A percentile compares a stretch with the other conserved stretches of the same genome.
phyloP scores from a whole-genome alignment of 2,329 filamentous ascomycete genomes.

The Achaetomium macrosporum region DNA sequence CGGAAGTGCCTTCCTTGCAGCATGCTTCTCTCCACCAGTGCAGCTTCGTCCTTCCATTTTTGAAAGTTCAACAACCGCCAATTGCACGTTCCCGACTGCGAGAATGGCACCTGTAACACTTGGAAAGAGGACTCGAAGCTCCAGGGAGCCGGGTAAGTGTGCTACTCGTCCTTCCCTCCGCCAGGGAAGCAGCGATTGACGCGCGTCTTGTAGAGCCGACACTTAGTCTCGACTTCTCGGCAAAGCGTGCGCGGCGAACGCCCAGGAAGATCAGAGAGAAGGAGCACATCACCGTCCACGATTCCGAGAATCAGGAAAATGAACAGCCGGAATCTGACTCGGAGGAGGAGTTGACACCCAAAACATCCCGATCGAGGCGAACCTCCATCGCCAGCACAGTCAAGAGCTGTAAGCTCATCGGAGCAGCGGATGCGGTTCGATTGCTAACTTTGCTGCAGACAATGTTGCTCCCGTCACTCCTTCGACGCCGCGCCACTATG shows the following conservation, averaged over 20 bases:
- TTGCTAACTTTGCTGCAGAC: background rate
- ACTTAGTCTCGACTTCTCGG: conserved; percentile 28
- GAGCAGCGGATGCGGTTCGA: background rate
- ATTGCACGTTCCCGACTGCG: conserved; percentile 7
- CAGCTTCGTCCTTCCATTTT: conserved; percentile 14
- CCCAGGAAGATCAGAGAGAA: conserved; percentile 48
- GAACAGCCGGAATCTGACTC: conserved; percentile 30
- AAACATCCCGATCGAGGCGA: conserved; percentile 15
- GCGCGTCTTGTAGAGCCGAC: conserved; percentile 17
- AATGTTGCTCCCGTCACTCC: conserved; percentile 55
- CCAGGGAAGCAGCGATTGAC: conserved; percentile 13
- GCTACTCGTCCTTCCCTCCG: background rate
- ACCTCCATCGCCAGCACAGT: conserved; percentile 19
- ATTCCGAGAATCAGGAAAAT: conserved; percentile 41
- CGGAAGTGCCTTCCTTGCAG: conserved; percentile 11
- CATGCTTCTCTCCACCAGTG: conserved; percentile 18
- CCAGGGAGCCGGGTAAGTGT: conserved; percentile 19
- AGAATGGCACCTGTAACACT: conserved; percentile 26
- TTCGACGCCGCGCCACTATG: conserved; percentile 69
- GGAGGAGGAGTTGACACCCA: conserved; percentile 15
- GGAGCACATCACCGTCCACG: conserved; percentile 46
- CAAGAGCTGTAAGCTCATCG: conserved; percentile 9
- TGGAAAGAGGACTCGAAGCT: conserved; percentile 30
- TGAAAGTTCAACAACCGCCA: conserved; percentile 6
- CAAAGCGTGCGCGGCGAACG: conserved; percentile 43